phyloP scores from a whole-genome alignment of 1,284 basidiomycete species.

The Psilocybe mexicana region DNA sequence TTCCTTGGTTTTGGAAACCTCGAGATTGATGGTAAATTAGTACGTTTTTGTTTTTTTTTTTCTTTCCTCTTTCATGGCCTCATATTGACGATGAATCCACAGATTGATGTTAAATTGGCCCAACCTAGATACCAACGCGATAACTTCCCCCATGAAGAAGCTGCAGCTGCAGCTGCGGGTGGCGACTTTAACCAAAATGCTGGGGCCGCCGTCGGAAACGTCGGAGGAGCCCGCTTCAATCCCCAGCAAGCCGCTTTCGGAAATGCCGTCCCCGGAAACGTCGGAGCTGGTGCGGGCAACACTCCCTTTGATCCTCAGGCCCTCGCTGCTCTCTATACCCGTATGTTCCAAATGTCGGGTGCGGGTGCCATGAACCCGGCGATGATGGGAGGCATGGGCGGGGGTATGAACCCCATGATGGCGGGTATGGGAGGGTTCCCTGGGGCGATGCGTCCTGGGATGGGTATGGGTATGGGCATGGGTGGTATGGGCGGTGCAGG shows the following conservation, averaged over 20 bases:
- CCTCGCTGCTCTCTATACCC: slow-evolving; percentile 76
- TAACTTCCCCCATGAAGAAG: slow-evolving; percentile 44
- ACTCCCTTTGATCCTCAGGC: slow-evolving; percentile 81
- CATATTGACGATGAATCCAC: slow-evolving; percentile 7
- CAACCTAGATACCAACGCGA: slow-evolving; percentile 85
- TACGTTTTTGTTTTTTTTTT: slow-evolving; percentile 37
- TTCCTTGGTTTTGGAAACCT: slow-evolving; percentile 85
- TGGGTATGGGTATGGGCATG: slow-evolving; percentile 47
- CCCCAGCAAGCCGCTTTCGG: slow-evolving; percentile 23
- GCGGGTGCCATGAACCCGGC: slow-evolving; percentile 48
- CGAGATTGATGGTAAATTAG: slow-evolving; percentile 90
- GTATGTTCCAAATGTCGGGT: slow-evolving; percentile 80
- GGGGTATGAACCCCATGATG: slow-evolving; percentile 45
- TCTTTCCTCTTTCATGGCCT: neutral
- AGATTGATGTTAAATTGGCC: slow-evolving; percentile 96
- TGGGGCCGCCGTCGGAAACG: slow-evolving; percentile 9
- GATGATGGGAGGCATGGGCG: slow-evolving; percentile 53
- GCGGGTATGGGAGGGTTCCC: slow-evolving; percentile 40
- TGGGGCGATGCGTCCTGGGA: slow-evolving; percentile 45
- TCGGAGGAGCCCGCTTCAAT: neutral
- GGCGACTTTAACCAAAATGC: slow-evolving; percentile 22
- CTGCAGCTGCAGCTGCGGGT: slow-evolving; percentile 23
- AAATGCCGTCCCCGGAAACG: slow-evolving; percentile 20
- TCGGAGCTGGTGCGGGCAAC: slow-evolving; percentile 30
- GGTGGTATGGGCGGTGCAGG: slow-evolving; percentile 34